Evolutionary conservation across 2,329 filamentous ascomycete genomes (phyloP), one percentile per base, ranked within the genome.

Genomic region (Davidsoniella australis): DNA sequence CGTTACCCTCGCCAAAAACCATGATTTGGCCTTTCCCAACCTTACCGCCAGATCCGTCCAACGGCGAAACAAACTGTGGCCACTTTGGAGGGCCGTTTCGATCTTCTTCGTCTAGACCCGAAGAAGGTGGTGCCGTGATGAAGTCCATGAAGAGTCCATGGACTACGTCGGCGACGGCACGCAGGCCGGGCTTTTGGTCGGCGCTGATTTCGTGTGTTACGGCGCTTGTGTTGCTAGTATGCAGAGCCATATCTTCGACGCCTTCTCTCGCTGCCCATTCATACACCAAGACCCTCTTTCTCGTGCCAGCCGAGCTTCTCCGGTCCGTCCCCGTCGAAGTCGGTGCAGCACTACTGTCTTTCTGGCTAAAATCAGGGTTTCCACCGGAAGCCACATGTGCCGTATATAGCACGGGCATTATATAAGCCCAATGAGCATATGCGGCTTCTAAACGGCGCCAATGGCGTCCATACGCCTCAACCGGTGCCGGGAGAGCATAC

Each of bases 401-500:
- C 0, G 73, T 76, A 58, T 80, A 75, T 2, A 78, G 64, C 0
- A 81, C 74, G 0, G 78, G 78, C 18, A 73, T 74, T 44, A 79
- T 72, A 57, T 81, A 81, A 0, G 75, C 77, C 57, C 76, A 81
- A 57, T 81, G 72, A 0, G 68, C 72, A 58, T 82, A 82, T 0
- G 74, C 75, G 8, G 73, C 71, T 55, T 76, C 72, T 2, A 78
- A 62, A 2, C 77, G 68, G 46, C 67, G 66, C 63, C 72, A 80
- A 58, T 80, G 73, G 4, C 63, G 54, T 1, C 75, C 75, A n/a
- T 69, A 61, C 26, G 46, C 50, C 20, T 47, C 62, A 8, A 58
- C 23, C 20, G 63, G 56, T 63, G 61, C 45, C 57, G 54, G 53
- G 72, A 75, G 2, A 64, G 62, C 9, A 64, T 48, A 51, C 4